Base-by-base conservation (phyloP, 352 stramenopile species). In the Globisporangium viniferum region DNA sequence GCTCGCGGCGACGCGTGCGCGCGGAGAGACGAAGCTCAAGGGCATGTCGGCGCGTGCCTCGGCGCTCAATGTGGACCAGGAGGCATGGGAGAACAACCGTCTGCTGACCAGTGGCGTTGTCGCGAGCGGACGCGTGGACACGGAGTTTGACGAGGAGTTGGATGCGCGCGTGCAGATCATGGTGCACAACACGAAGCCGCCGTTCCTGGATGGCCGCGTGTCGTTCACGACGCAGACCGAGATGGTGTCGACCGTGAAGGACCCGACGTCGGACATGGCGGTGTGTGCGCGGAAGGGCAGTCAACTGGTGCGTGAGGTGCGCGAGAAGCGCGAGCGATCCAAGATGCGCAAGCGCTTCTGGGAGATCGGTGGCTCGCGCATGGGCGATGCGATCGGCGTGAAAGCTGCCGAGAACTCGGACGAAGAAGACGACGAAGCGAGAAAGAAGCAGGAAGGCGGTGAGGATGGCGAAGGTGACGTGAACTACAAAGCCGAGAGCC, bases 271-370 rank as follows among this genome's bases (percentile, higher is more conserved):
- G 9, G 97, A 99, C 73, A 98, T 99, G 82, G 96, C 96, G 1
- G 89, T 97, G 20, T 97, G 97, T 70, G 93, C 96, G 29, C 80
- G 93, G 59, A 97, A 98, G 70, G 98, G 98, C 35, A 98, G 88
- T 41, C 89, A 89, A 39, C 79, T 95, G 44, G 60, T 98, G 55
- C 78, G 78, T 0, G 77, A 92, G 68, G 86, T 94, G 60, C 77
- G 87, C 7, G 86, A 95, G 55, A 82, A 95, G 66, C 80, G 82
- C 6, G 88, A 95, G 56, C 76, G 78, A 0, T 91, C 88, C 59
- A 98, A 98, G 65, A 99, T 99, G 94, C 86, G 97, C 53, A 95
- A 99, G 80, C 89, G 97, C 24, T 99, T 99, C 79, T 99, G 98
- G 98, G 97, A 99, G 71, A 69, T 99, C 8, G 97, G 97, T 7